Conservation (phyloP, 495 filamentous ascomycete genomes). For the Darksidea phi region DNA sequence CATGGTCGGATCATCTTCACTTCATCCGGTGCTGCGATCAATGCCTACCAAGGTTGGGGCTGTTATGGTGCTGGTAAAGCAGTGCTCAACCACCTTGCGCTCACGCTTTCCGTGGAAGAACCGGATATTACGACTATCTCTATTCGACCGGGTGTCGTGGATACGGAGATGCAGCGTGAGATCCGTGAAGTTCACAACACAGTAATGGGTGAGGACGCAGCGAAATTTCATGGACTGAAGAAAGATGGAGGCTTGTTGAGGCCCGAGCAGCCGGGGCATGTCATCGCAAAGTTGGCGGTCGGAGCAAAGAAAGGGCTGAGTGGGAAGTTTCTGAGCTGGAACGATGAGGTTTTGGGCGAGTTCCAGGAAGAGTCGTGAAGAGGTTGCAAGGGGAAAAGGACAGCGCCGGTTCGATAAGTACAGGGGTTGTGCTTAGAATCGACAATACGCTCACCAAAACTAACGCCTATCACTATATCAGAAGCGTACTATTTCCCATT, state of each 20-base stretch:
- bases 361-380: conserved; percentile 10
- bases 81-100: conserved; percentile 76
- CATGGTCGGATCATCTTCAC: conserved; percentile 43
- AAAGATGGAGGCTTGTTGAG: conserved; percentile 66
- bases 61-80: conserved; percentile 85
- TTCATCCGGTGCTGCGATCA: conserved; percentile 40
- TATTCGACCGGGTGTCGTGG: conserved; percentile 79
- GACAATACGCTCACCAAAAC: too few species aligned
- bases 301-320: conserved; percentile 63
- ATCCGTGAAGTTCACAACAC: conserved; percentile 68
- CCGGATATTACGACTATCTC: conserved; percentile 67
- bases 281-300: conserved; percentile 76
- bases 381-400: neutral
- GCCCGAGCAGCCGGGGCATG: conserved; percentile 80
- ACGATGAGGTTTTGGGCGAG: conserved; percentile 14
- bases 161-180: conserved; percentile 90
- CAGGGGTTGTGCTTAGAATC: neutral
- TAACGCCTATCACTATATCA: too few species aligned
- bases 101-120: conserved; percentile 76
- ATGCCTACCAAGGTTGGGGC: conserved; percentile 71
- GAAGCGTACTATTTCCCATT: too few species aligned
- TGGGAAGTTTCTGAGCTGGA: conserved; percentile 53
- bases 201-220: conserved; percentile 63
- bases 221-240: conserved; percentile 69
- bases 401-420: neutral